Conservation (phyloP, 768 basidiomycete species). For the Lactarius hatsudake region DNA sequence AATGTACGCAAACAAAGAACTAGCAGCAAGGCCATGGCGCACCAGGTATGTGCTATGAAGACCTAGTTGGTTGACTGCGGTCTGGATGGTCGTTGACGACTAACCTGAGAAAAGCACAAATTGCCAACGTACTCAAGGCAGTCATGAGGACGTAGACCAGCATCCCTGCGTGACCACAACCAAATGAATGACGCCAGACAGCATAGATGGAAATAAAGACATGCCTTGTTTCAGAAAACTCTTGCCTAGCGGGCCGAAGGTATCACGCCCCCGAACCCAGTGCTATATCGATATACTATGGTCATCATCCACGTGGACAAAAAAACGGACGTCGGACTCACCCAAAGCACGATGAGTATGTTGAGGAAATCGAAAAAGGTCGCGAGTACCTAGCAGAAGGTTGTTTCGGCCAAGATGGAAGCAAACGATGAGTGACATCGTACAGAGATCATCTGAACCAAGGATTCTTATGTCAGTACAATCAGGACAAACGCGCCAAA, state of each 20-base stretch:
- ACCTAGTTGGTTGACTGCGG: too few relatives aligned
- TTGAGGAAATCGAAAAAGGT: slow-evolving; percentile 20
- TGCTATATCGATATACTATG: slow-evolving; percentile 3
- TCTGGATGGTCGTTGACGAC: too few relatives aligned
- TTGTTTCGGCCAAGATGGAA: not conserved
- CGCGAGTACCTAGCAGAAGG: slow-evolving; percentile 2
- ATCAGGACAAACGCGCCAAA: not conserved
- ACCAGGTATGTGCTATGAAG: too few relatives aligned
- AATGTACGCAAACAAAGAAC: too few relatives aligned
- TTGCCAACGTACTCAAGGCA: too few relatives aligned
- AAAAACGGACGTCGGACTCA: not conserved
- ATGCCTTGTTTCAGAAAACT: slow-evolving; percentile 26
- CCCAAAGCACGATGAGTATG: slow-evolving; percentile 16
- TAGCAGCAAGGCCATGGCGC: too few relatives aligned
- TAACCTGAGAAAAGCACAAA: too few relatives aligned
- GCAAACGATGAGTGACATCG: not conserved
- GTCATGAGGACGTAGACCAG: too few relatives aligned
- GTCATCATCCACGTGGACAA: not conserved
- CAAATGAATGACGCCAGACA: too few relatives aligned
- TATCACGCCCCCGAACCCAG: slow-evolving; percentile 16
- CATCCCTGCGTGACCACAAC: too few relatives aligned
- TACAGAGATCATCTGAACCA: slow-evolving; percentile 15
- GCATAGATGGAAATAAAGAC: not conserved
- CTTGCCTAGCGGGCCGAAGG: slow-evolving; percentile 17
- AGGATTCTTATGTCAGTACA: not conserved